These are phyloP conservation scores for Raphanus sativus DNA, from an alignment of 345 rosid species.

Conservation along the genomic window DNA sequence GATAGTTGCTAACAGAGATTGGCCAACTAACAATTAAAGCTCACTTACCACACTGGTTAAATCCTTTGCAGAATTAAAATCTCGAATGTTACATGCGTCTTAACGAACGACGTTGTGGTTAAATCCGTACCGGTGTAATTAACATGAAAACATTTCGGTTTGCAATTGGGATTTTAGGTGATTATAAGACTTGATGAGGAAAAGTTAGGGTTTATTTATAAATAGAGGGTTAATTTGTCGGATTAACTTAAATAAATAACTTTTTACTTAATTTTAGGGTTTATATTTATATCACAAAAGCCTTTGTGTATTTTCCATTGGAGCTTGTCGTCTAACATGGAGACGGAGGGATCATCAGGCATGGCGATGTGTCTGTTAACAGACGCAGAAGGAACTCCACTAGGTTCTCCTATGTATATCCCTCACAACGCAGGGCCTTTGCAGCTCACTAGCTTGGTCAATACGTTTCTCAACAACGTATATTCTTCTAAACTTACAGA, in stretches of 20 bases:
- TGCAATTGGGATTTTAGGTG: background rate
- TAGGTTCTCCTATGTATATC: background rate
- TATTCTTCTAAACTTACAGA: no score
- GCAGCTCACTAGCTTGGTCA: background rate
- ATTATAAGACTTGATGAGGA: background rate
- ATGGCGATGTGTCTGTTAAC: background rate
- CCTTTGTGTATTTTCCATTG: background rate
- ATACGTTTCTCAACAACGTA: background rate
- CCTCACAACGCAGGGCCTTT: background rate
- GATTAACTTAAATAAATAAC: background rate
- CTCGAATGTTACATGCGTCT: background rate
- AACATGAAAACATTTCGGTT: background rate
- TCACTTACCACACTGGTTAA: slow-evolving; percentile 15
- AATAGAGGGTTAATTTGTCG: background rate
- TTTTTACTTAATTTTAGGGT: background rate
- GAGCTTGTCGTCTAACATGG: background rate
- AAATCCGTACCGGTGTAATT: background rate
- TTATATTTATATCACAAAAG: background rate
- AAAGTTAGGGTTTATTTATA: background rate
- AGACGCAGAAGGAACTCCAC: background rate
- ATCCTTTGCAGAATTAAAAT: background rate
- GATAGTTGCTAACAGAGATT: slow-evolving; percentile 12
- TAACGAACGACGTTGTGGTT: background rate
- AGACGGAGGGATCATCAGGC: background rate
- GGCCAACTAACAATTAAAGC: slow-evolving; percentile 13